A percentile compares a stretch with the other conserved stretches of the same genome.
Evolutionary conservation across 345 rosid species (phyloP).

Genomic region (Pugionium cornutum): DNA sequence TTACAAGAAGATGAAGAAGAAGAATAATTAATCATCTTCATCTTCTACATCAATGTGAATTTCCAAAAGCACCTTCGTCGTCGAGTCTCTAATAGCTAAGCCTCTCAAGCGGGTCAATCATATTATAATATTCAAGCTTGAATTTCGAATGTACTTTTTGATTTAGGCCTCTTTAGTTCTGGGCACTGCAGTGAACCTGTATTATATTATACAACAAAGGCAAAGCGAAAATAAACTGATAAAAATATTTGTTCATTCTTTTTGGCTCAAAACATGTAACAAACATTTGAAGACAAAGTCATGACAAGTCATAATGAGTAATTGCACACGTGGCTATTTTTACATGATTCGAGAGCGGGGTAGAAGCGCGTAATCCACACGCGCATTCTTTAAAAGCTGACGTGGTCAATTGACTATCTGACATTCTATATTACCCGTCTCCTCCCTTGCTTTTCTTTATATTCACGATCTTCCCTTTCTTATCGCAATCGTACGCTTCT

Average conservation of each 20-base stretch:
- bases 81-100: slow-evolving; percentile 28
- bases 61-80: background rate
- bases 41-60: slow-evolving; percentile 5
- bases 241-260: background rate
- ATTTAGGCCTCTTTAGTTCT: too few relatives aligned
- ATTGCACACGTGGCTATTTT: slow-evolving; percentile 30
- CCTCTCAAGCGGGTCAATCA: too few relatives aligned
- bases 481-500: slow-evolving; percentile 23
- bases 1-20: background rate
- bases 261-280: background rate
- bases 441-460: background rate
- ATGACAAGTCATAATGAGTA: slow-evolving; percentile 22
- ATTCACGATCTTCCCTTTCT: slow-evolving; percentile 30
- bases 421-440: background rate
- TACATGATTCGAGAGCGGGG: slow-evolving; percentile 6
- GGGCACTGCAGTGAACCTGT: too few relatives aligned
- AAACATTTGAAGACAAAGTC: slow-evolving; percentile 8
- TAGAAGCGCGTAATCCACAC: background rate
- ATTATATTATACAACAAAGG: too few relatives aligned
- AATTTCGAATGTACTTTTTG: too few relatives aligned
- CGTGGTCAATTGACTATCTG: slow-evolving; percentile 32
- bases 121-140: too few relatives aligned
- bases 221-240: too few relatives aligned
- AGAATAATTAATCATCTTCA: background rate
- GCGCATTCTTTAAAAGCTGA: slow-evolving; percentile 27